These are phyloP conservation scores for Aspergillus quadricinctus DNA, from an alignment of 2,329 filamentous ascomycete species.

Conservation along the genomic window DNA sequence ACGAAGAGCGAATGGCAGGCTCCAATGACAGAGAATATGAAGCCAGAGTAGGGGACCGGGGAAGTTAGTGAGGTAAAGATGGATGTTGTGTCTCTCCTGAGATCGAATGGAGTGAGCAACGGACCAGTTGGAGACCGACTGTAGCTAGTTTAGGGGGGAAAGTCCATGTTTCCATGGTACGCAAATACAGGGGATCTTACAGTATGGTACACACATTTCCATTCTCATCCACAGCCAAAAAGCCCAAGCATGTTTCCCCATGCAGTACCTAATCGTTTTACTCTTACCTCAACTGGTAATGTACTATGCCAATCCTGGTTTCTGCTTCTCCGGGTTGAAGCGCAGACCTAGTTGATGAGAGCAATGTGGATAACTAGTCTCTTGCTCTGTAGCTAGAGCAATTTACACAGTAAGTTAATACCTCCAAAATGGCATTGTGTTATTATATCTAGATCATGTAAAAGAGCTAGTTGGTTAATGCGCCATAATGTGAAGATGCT, in stretches of 20 bases:
- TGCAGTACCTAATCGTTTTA: not conserved
- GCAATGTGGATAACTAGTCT: not conserved
- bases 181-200: not conserved
- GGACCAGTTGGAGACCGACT: not conserved
- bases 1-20: conserved; percentile 18
- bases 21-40: conserved; percentile 11
- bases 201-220: not conserved
- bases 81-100: conserved; percentile 21
- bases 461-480: not conserved
- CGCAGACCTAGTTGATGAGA: not conserved
- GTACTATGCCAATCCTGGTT: not conserved
- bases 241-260: not conserved
- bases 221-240: not conserved
- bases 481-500: not conserved
- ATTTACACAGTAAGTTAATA: not conserved
- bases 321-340: not conserved
- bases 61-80: conserved; percentile 1
- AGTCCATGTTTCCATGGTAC: not conserved
- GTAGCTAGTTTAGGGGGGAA: conserved; percentile 1
- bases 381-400: not conserved
- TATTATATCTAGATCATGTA: not conserved
- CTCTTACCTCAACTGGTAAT: not conserved
- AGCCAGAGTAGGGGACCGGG: conserved; percentile 7
- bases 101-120: conserved; percentile 6
- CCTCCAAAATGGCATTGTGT: not conserved